Percentiles rank a stretch among this genome's conserved stretches.
These are phyloP conservation scores for Protomyces inouyei DNA, from an alignment of 1,139 yeast genomes.

Conservation along the genomic window DNA sequence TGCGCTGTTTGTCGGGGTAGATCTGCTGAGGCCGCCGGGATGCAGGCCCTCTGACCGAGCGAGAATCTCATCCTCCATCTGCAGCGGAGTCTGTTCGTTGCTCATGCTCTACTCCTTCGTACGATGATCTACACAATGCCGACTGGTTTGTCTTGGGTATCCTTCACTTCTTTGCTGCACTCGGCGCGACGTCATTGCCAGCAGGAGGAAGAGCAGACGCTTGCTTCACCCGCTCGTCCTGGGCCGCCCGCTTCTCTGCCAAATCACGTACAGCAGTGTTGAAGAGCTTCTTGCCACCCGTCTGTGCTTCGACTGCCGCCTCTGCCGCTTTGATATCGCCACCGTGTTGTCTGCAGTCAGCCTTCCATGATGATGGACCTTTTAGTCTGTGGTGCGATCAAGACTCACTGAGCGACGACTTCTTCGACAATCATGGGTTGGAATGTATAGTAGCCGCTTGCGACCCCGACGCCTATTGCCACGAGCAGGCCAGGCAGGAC, in stretches of 20 bases:
- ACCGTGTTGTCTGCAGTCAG: conserved; percentile 2
- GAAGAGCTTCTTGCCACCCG: conserved; percentile 3
- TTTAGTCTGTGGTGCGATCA: neutral
- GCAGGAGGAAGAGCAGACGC: neutral
- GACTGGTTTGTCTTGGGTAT: too few relatives aligned
- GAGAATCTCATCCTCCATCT: neutral
- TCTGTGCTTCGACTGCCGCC: neutral
- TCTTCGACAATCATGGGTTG: conserved; percentile 22
- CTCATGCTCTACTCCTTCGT: neutral
- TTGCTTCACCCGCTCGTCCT: neutral
- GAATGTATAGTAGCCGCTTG: conserved; percentile 18
- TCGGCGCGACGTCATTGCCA: neutral
- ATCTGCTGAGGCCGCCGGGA: conserved; percentile 10
- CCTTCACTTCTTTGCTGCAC: neutral
- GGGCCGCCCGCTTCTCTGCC: conserved; percentile 9
- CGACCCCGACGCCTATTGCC: conserved; percentile 19
- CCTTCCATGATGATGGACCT: neutral
- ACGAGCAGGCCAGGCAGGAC: conserved; percentile 16
- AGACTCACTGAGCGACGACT: conserved; percentile 16
- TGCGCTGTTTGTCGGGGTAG: conserved; percentile 6
- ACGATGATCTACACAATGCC: too few relatives aligned
- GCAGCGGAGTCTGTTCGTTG: neutral
- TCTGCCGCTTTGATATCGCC: neutral
- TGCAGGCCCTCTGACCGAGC: conserved; percentile 20
- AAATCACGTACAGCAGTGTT: conserved; percentile 3